phyloP scores from a whole-genome alignment of 208 protist genomes.

The Tetramitus jugosus region DNA sequence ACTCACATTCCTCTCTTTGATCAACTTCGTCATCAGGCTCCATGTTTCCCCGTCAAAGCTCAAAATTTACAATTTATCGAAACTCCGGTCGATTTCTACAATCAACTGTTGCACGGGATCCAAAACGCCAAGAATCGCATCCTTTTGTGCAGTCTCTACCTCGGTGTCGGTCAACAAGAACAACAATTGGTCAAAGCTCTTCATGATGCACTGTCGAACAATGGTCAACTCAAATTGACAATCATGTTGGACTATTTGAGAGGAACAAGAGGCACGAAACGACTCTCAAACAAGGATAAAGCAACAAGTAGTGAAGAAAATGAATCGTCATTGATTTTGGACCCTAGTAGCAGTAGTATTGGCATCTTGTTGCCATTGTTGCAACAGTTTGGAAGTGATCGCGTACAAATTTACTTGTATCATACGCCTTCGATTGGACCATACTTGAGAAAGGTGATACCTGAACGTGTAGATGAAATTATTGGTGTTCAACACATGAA shows the following conservation, averaged over 20 bases:
- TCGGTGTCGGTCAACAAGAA: constrained; percentile 60
- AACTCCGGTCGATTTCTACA: constrained; percentile 55
- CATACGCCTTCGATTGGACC: neutral
- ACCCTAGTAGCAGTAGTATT: neutral
- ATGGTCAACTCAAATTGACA: neutral
- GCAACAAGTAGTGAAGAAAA: too few relatives aligned
- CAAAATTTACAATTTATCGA: constrained; percentile 46
- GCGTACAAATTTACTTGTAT: neutral
- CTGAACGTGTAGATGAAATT: constrained; percentile 39
- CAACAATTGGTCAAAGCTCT: constrained; percentile 48
- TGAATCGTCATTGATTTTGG: too few relatives aligned
- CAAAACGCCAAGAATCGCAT: constrained; percentile 45
- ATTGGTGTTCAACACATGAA: constrained; percentile 89
- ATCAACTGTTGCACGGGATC: constrained; percentile 49
- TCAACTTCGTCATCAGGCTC: too few relatives aligned
- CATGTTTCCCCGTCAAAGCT: constrained; percentile 38
- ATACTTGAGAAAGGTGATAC: neutral
- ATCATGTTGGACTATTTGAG: constrained; percentile 15
- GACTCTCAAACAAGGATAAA: too few relatives aligned
- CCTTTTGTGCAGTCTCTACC: constrained; percentile 66
- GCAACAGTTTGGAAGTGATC: neutral
- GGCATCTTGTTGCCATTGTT: neutral
- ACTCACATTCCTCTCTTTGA: too few relatives aligned
- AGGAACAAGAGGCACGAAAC: neutral
- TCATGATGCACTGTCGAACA: constrained; percentile 26